Conservation (phyloP, 345 rosid genomes). For the Hirschfeldia incana region DNA sequence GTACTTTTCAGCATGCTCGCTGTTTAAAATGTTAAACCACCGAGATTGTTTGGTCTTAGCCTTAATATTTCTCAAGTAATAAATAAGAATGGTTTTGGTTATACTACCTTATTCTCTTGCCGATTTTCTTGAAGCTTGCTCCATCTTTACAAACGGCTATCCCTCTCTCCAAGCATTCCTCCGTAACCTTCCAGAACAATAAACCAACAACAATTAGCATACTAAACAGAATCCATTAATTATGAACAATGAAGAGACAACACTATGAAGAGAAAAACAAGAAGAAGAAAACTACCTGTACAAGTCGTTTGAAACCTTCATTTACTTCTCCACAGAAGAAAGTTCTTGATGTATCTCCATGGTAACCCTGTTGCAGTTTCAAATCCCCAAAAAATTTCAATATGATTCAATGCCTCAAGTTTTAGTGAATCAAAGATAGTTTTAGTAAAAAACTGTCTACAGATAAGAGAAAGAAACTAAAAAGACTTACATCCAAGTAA, state of each 20-base stretch:
- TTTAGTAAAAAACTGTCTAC: slow-evolving; percentile 24
- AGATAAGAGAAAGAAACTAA: neutral
- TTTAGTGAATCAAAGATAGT: neutral
- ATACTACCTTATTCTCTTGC: slow-evolving; percentile 79
- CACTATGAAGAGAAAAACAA: neutral
- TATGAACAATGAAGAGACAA: neutral
- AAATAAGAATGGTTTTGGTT: slow-evolving; percentile 2
- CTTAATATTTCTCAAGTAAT: neutral
- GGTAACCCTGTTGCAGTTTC: slow-evolving; percentile 67
- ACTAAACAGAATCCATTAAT: neutral
- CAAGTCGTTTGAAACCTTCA: slow-evolving; percentile 58
- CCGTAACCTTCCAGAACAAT: slow-evolving; percentile 59
- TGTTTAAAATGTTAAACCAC: slow-evolving; percentile 37
- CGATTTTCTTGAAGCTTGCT: slow-evolving; percentile 85
- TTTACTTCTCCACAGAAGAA: slow-evolving; percentile 76
- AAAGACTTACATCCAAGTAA: slow-evolving; percentile 73
- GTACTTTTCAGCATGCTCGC: slow-evolving; percentile 87
- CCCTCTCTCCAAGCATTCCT: slow-evolving; percentile 90
- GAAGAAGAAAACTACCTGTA: slow-evolving; percentile 42
- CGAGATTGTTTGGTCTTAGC: neutral
- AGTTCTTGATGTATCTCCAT: slow-evolving; percentile 94
- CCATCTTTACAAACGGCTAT: slow-evolving; percentile 93
- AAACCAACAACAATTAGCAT: slow-evolving; percentile 8
- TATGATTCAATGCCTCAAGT: neutral
- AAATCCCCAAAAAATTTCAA: neutral